Percentiles rank a stretch among this genome's conserved stretches.
Conservation (phyloP, 768 basidiomycete genomes). For the Gelatoporia subvermispora region DNA sequence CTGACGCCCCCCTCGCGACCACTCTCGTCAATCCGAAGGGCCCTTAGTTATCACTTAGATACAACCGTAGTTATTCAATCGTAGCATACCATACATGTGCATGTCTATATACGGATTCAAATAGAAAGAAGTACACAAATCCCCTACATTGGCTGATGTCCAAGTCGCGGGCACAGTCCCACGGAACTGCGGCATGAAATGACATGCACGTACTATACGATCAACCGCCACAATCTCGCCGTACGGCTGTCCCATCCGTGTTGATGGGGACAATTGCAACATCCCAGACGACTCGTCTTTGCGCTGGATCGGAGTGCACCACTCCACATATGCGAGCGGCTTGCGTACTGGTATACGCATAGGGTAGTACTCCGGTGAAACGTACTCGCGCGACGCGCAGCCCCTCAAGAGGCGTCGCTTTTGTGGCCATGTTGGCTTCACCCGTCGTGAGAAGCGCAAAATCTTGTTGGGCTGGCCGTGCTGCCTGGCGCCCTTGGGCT, state of each 20-base stretch:
- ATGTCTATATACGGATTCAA: conserved; percentile 4
- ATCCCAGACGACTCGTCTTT: neutral
- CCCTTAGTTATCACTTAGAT: too few species aligned
- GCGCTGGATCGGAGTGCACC: conserved; percentile 2
- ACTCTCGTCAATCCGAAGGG: too few species aligned
- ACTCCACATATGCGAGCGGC: conserved; percentile 7
- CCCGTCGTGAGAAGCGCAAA: neutral
- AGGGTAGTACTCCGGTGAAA: too few species aligned
- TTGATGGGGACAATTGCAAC: conserved; percentile 1
- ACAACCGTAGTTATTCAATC: neutral
- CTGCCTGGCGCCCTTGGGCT: neutral
- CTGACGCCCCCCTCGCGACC: too few species aligned
- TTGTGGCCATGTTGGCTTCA: neutral
- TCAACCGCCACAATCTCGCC: neutral
- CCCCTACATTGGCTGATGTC: neutral
- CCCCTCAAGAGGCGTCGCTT: neutral
- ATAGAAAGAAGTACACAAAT: neutral
- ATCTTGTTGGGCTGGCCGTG: neutral
- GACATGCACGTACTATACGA: conserved; percentile 2
- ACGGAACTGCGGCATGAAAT: conserved; percentile 3
- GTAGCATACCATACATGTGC: conserved; percentile 3
- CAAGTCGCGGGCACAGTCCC: neutral
- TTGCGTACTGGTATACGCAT: too few species aligned
- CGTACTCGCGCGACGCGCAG: too few species aligned
- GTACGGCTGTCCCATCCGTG: neutral